Percentiles rank a stretch among this genome's conserved stretches.
Evolutionary conservation across 1,284 basidiomycete species (phyloP).

Genomic region (Cystobasidium pallidum): DNA sequence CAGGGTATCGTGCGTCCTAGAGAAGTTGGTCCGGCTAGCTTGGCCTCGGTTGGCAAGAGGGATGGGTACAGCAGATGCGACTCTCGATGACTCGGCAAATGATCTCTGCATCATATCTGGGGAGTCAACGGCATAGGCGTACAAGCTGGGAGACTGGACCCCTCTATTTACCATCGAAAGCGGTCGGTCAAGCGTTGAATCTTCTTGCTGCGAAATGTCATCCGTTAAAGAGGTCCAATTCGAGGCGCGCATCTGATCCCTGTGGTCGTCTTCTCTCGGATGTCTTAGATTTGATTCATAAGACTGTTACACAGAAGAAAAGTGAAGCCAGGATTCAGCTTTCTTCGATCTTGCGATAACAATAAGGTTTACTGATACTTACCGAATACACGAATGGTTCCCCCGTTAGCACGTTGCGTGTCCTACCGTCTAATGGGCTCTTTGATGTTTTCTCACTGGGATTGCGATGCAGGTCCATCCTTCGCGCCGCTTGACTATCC

Average conservation of each 20-base stretch:
- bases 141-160: background rate
- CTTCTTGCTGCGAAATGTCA: background rate
- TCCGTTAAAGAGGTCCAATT: slow-evolving; percentile 13
- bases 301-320: background rate
- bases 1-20: slow-evolving; percentile 14
- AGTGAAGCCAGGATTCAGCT: no score
- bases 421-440: slow-evolving; percentile 1
- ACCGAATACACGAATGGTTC: slow-evolving; percentile 41
- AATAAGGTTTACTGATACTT: no score
- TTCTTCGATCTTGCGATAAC: no score
- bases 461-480: slow-evolving; percentile 31
- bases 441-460: slow-evolving; percentile 23
- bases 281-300: slow-evolving; percentile 9
- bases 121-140: slow-evolving; percentile 33
- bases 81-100: background rate
- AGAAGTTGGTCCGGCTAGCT: slow-evolving; percentile 14
- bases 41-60: background rate
- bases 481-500: slow-evolving; percentile 38
- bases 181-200: background rate
- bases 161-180: background rate
- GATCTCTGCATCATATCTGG: slow-evolving; percentile 6
- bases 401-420: background rate
- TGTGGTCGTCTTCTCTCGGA: background rate
- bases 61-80: slow-evolving; percentile 6
- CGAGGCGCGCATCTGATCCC: slow-evolving; percentile 1